These are phyloP conservation scores for Candida ovalis DNA, from an alignment of 805 yeast genomes.

Conservation along the genomic window DNA sequence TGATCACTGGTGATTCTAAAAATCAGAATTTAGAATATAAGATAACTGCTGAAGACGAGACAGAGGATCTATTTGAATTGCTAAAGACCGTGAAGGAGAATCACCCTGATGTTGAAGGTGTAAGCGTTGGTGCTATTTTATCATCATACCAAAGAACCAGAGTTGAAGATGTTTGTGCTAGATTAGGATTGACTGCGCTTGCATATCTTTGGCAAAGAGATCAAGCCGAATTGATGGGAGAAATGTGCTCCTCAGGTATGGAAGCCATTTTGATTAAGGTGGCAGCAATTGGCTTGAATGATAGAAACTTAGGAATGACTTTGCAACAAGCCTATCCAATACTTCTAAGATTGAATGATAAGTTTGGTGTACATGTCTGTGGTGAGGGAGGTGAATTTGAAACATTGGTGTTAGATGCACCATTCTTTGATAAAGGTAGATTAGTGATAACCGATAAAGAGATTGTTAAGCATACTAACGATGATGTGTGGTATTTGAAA, in stretches of 20 bases:
- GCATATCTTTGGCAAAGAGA: constrained; percentile 89
- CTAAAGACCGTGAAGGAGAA: constrained; percentile 41
- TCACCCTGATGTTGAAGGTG: constrained; percentile 77
- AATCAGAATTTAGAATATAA: constrained; percentile 68
- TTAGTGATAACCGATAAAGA: constrained; percentile 39
- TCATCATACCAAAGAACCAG: constrained; percentile 94
- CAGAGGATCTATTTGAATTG: constrained; percentile 71
- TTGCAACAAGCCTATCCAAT: constrained; percentile 59
- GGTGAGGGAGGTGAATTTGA: constrained; percentile 99
- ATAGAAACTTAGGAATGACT: constrained; percentile 62
- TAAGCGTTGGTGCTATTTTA: constrained; percentile 92
- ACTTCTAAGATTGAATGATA: constrained; percentile 50
- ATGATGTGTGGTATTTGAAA: constrained; percentile 67
- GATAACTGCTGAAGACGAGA: constrained; percentile 72
- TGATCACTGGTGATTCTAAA: constrained; percentile 58
- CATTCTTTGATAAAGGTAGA: constrained; percentile 61
- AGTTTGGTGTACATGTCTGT: constrained; percentile 86
- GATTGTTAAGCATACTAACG: constrained; percentile 47
- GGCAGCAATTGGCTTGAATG: constrained; percentile 82
- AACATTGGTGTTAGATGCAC: constrained; percentile 86
- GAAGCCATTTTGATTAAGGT: constrained; percentile 90
- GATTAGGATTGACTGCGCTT: constrained; percentile 65
- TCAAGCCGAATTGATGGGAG: constrained; percentile 74
- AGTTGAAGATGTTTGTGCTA: constrained; percentile 83
- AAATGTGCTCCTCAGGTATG: constrained; percentile 62